These are phyloP conservation scores for Dioscorea zingiberensis DNA, from an alignment of 106 monocot species.

Conservation along the genomic window DNA sequence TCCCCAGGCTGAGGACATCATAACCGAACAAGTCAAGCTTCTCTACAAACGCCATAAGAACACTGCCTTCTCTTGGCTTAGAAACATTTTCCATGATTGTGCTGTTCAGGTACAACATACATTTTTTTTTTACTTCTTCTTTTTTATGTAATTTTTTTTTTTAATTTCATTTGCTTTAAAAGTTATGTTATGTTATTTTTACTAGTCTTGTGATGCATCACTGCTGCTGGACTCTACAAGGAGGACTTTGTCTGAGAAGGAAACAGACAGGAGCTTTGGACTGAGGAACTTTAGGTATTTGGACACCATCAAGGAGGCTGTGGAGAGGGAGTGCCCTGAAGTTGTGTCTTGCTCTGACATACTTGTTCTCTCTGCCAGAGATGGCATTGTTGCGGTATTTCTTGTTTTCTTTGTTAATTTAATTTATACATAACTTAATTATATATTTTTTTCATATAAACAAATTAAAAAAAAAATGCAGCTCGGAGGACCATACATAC, in stretches of 20 bases:
- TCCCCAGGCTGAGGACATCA: constrained; percentile 79
- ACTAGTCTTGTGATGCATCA: constrained; percentile 81
- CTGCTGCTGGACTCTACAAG: constrained; percentile 72
- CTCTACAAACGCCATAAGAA: constrained; percentile 92
- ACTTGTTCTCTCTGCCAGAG: constrained; percentile 64
- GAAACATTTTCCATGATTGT: constrained; percentile 89
- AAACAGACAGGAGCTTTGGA: constrained; percentile 78
- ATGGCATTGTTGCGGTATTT: constrained; percentile 56
- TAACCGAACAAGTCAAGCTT: constrained; percentile 71
- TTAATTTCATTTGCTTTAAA: no score
- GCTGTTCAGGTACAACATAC: constrained; percentile 48
- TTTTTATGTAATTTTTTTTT: no score
- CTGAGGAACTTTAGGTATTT: constrained; percentile 81
- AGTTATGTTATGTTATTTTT: no score
- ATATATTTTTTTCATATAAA: no score
- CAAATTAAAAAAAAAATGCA: no score
- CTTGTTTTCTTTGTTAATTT: neutral
- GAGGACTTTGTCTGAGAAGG: constrained; percentile 71
- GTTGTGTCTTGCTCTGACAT: constrained; percentile 80
- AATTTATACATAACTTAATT: neutral
- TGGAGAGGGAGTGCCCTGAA: constrained; percentile 85
- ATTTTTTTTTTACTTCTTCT: neutral
- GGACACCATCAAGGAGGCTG: constrained; percentile 74
- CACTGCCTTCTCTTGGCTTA: constrained; percentile 88
- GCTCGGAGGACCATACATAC: constrained; percentile 70